These are phyloP conservation scores for Neurospora cerealis DNA, from an alignment of 495 filamentous ascomycete species.

Conservation along the genomic window DNA sequence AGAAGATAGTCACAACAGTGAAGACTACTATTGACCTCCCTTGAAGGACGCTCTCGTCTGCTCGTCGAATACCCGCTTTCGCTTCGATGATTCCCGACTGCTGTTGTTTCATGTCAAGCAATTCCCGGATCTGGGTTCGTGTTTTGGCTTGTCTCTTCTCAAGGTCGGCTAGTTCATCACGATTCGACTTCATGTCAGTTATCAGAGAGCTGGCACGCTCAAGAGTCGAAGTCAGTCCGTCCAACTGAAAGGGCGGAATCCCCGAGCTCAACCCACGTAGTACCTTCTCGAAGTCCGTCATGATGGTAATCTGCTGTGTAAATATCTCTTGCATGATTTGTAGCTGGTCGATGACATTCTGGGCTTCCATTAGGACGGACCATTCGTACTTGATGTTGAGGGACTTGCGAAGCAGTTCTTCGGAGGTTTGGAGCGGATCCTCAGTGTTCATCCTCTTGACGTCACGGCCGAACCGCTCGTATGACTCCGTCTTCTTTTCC, in stretches of 20 bases:
- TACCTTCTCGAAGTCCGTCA: slow-evolving; percentile 50
- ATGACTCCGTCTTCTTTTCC: slow-evolving; percentile 18
- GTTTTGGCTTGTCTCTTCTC: slow-evolving; percentile 14
- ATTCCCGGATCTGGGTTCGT: slow-evolving; percentile 25
- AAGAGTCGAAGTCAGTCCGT: slow-evolving; percentile 2
- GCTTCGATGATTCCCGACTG: slow-evolving; percentile 55
- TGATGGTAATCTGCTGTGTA: slow-evolving; percentile 51
- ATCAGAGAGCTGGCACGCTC: slow-evolving; percentile 10
- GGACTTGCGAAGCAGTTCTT: slow-evolving; percentile 36
- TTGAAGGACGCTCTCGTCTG: slow-evolving; percentile 48
- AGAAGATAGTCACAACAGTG: slow-evolving; percentile 55
- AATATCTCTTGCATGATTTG: slow-evolving; percentile 60
- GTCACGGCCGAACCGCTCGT: slow-evolving; percentile 15
- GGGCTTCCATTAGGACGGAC: slow-evolving; percentile 51
- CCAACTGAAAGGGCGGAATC: background rate
- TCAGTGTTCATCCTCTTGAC: slow-evolving; percentile 23
- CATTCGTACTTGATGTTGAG: slow-evolving; percentile 64
- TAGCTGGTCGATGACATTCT: slow-evolving; percentile 37
- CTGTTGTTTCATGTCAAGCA: slow-evolving; percentile 55
- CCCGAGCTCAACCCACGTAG: slow-evolving; percentile 7
- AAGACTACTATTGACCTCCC: slow-evolving; percentile 55
- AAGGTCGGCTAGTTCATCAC: slow-evolving; percentile 9
- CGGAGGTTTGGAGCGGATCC: slow-evolving; percentile 21
- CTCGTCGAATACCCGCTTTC: slow-evolving; percentile 45
- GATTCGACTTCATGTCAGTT: slow-evolving; percentile 15